Evolutionary conservation across 257 asterid species (phyloP).

Genomic region (Gardenia jasminoides): DNA sequence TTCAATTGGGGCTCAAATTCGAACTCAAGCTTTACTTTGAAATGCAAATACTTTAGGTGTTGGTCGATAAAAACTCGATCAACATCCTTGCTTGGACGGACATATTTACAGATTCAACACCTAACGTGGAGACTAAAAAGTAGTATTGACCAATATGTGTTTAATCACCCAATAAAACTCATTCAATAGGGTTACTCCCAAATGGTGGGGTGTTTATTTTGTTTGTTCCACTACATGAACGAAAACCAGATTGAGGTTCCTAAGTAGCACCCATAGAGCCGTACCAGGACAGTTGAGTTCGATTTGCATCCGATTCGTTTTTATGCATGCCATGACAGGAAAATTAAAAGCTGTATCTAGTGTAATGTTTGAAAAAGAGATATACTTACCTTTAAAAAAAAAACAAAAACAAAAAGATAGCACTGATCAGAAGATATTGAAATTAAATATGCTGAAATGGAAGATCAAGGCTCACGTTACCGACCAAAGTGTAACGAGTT

Average conservation of each 20-base stretch:
- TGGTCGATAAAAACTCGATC: too few species aligned
- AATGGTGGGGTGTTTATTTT: too few species aligned
- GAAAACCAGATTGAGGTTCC: not conserved
- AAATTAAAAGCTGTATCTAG: not conserved
- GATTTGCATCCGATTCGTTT: not conserved
- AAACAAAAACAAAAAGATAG: not conserved
- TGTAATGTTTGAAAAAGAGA: not conserved
- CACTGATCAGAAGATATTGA: not conserved
- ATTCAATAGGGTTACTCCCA: too few species aligned
- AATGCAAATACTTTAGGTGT: too few species aligned
- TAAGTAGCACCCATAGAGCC: not conserved
- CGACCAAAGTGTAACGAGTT: not conserved
- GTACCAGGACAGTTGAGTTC: not conserved
- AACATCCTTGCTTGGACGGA: too few species aligned
- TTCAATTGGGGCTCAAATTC: too few species aligned
- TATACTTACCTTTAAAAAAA: not conserved
- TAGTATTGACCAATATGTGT: too few species aligned
- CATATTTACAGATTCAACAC: too few species aligned
- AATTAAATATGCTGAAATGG: not conserved
- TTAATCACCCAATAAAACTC: too few species aligned
- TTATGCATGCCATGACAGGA: not conserved
- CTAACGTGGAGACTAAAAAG: too few species aligned
- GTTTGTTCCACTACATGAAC: too few species aligned
- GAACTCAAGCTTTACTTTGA: too few species aligned
- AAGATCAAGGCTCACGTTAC: not conserved